Evolutionary conservation across 208 protist genomes (phyloP).

Genomic region (Balamuthia mandrillaris): DNA sequence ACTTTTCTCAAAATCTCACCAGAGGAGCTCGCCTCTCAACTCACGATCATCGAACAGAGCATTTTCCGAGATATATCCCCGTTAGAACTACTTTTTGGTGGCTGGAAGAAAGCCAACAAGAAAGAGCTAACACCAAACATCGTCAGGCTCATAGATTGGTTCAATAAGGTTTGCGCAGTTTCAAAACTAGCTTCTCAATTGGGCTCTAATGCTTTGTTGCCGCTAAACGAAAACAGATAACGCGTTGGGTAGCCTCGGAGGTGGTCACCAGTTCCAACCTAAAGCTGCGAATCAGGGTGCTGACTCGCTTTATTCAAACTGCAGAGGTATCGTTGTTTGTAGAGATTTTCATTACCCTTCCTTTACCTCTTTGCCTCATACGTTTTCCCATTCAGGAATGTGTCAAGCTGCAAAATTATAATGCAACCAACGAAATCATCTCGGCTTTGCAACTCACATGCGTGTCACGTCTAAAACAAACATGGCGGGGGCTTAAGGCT

Average conservation of each 20-base stretch:
- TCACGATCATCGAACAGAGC: background rate
- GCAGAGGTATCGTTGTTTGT: background rate
- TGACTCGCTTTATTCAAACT: background rate
- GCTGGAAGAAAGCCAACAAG: background rate
- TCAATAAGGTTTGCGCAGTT: background rate
- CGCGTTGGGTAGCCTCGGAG: background rate
- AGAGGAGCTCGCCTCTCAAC: background rate
- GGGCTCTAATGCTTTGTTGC: too few species aligned
- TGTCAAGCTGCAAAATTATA: too few species aligned
- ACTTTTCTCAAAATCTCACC: background rate
- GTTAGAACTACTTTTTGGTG: background rate
- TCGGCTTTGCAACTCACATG: too few species aligned
- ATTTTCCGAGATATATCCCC: background rate
- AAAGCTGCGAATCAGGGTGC: background rate
- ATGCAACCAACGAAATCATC: too few species aligned
- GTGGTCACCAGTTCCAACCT: background rate
- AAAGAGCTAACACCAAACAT: background rate
- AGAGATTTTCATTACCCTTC: too few species aligned
- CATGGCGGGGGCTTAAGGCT: too few species aligned
- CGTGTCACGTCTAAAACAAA: too few species aligned
- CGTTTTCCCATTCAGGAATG: too few species aligned
- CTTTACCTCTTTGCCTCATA: too few species aligned
- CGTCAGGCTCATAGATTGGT: background rate
- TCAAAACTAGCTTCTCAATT: too few species aligned
- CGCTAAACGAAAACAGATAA: too few species aligned